Evolutionary conservation across 345 rosid species (phyloP), one percentile per base, ranked within the genome.

Genomic region (Psidium guajava): DNA sequence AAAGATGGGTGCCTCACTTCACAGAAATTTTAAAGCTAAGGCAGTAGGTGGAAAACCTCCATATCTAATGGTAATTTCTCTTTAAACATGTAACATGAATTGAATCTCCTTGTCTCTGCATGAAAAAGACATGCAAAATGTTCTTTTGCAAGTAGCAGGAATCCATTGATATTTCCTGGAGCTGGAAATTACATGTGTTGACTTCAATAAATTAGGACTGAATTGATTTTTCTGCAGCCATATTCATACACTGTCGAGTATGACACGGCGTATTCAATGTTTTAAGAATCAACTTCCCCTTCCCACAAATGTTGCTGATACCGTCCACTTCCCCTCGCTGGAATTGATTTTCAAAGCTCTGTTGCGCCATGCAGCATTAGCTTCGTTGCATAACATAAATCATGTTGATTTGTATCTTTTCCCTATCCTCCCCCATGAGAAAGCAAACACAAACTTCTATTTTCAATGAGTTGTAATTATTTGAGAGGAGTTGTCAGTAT

Each of bases 31-130:
- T 32, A 93, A 92, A 88, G 53, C 25, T 25, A 13, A 47, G 36
- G 96, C 88, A 81, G 82, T 94, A 84, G 96, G 96, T 64, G 91
- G 93, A 88, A 87, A 89, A 83, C 98, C 96, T 74, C 98, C 97
- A 47, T 95, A 92, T 74, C 91, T 95, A 47, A 91, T n/a, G 94
- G 96, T 94, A 92, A 22, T 49, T 51, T 51, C 28, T 86, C 73
- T 74, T 86, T 54, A 61, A 16, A 52, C 54, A 15, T 18, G 53
- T 44, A 21, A 36, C 47, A 20, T 53, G 50, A 82, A 51, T 58
- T 56, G 59, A 16, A 53, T 53, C 22, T n/a, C 55, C 57, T 8
- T 25, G 83, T 47, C 56, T 51, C 32, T 82, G 83, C 47, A 69
- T 69, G 47, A 18, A 36, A 69, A 36, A 36, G 47, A 69, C 80